These are phyloP conservation scores for Colletotrichum phormii DNA, from an alignment of 2,329 filamentous ascomycete species.

Conservation along the genomic window DNA sequence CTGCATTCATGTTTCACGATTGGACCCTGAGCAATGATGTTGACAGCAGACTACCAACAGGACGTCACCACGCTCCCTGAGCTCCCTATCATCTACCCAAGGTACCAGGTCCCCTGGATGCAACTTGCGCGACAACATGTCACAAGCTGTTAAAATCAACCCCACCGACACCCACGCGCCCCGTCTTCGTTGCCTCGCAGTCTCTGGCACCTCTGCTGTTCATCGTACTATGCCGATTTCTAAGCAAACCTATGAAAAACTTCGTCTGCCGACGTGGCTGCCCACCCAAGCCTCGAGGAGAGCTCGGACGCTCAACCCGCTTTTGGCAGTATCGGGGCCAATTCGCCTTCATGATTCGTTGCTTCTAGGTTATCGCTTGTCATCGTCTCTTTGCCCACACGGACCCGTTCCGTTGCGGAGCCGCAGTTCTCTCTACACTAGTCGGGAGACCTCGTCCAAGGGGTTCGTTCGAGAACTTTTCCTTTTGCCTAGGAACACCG, in stretches of 20 bases:
- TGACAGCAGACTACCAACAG: constrained; percentile 6
- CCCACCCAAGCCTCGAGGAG: background rate
- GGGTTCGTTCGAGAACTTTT: constrained; percentile 20
- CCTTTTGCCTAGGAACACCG: constrained; percentile 16
- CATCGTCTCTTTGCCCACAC: background rate
- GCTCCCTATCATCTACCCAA: background rate
- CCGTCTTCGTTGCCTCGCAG: constrained; percentile 27
- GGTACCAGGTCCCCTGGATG: no score
- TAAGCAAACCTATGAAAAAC: constrained; percentile 22
- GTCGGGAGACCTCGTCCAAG: background rate
- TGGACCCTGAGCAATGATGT: background rate
- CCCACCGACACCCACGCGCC: constrained; percentile 4
- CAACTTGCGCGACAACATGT: background rate
- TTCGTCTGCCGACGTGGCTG: constrained; percentile 19
- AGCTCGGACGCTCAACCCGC: background rate
- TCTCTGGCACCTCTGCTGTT: constrained; percentile 4
- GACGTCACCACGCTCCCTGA: background rate
- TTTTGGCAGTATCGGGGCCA: background rate
- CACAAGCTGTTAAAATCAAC: background rate
- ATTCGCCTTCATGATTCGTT: constrained; percentile 9
- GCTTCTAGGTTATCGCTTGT: background rate
- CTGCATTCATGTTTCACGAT: background rate
- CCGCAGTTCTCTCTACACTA: background rate
- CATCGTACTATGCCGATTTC: constrained; percentile 32
- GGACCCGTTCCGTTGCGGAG: background rate